Evolutionary conservation across 2,329 filamentous ascomycete species (phyloP).

Genomic region (Graphium sp.): DNA sequence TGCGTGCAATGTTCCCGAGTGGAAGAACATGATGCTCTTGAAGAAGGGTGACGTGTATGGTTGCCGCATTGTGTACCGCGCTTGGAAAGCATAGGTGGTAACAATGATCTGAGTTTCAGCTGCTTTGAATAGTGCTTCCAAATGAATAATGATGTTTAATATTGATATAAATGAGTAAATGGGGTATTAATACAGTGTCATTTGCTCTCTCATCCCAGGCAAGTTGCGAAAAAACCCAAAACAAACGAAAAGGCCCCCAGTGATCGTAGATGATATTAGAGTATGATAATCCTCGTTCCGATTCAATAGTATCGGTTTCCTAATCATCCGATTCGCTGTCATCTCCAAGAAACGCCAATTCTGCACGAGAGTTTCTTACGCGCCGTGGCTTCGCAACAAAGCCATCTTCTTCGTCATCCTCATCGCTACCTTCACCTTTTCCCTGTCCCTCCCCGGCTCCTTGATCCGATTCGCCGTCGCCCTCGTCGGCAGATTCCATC

Average conservation of each 20-base stretch:
- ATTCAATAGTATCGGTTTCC: too few relatives aligned
- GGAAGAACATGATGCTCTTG: conserved; percentile 62
- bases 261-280: too few relatives aligned
- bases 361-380: conserved; percentile 25
- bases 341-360: conserved; percentile 49
- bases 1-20: conserved; percentile 65
- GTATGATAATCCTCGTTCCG: too few relatives aligned
- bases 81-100: conserved; percentile 49
- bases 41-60: conserved; percentile 79
- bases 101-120: background rate
- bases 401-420: conserved; percentile 11
- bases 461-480: conserved; percentile 12
- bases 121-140: too few relatives aligned
- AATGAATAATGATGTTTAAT: too few relatives aligned
- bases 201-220: too few relatives aligned
- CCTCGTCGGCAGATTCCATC: conserved; percentile 12
- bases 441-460: too few relatives aligned
- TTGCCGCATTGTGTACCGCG: conserved; percentile 64
- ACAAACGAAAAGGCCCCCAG: too few relatives aligned
- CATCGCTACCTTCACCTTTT: conserved; percentile 11
- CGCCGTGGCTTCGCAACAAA: conserved; percentile 9
- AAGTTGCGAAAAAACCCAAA: too few relatives aligned
- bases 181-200: too few relatives aligned
- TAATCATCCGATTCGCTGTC: conserved; percentile 47
- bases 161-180: too few relatives aligned